phyloP scores from a whole-genome alignment of 345 rosid genomes.

The Syzygium aromaticum region DNA sequence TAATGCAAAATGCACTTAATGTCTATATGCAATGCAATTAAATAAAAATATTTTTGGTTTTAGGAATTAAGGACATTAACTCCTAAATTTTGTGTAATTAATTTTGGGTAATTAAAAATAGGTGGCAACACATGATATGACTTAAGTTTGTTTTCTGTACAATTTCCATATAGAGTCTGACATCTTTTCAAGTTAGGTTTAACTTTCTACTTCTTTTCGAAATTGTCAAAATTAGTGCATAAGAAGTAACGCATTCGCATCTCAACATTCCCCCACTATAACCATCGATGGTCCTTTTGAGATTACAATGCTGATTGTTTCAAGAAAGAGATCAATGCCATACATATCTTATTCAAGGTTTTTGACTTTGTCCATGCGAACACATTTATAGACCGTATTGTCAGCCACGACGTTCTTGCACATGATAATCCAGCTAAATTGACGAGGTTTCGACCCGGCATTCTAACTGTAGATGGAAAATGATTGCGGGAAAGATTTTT shows the following conservation, averaged over 20 bases:
- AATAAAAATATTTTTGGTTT: too few relatives aligned
- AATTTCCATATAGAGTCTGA: background rate
- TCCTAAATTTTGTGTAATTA: too few relatives aligned
- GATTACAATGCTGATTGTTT: background rate
- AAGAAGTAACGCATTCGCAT: background rate
- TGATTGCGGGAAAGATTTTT: background rate
- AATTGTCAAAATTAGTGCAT: background rate
- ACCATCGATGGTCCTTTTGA: background rate
- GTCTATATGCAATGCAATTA: too few relatives aligned
- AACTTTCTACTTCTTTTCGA: background rate
- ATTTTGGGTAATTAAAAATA: too few relatives aligned
- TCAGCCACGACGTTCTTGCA: background rate
- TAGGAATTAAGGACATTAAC: too few relatives aligned
- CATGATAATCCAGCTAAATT: background rate
- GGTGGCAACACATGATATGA: too few relatives aligned
- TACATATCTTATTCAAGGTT: background rate
- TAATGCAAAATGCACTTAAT: too few relatives aligned
- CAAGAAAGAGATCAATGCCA: background rate
- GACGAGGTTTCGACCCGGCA: background rate
- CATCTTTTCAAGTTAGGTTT: background rate
- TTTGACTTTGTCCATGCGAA: background rate
- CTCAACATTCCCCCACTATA: background rate
- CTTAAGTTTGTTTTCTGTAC: background rate
- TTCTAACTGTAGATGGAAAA: background rate
- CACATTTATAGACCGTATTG: background rate